Conservation (phyloP, 495 filamentous ascomycete genomes). For the Daldinia vernicosa region DNA sequence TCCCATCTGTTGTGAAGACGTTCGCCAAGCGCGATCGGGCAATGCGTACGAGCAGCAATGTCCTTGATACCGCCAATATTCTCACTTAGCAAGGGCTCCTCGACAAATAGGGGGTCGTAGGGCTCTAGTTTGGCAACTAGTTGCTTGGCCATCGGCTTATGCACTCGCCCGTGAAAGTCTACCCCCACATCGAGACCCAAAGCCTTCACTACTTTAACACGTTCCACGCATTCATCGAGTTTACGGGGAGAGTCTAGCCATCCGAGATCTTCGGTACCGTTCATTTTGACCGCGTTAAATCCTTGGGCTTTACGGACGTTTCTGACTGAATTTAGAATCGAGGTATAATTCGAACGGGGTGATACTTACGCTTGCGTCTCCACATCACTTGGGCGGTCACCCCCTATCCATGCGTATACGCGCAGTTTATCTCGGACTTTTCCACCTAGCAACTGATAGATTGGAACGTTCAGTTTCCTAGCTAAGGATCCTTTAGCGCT, state of each 20-base stretch:
- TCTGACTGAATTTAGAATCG: conserved; percentile 40
- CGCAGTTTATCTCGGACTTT: conserved; percentile 77
- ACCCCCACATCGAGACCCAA: conserved; percentile 76
- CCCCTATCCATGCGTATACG: conserved; percentile 90
- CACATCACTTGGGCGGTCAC: conserved; percentile 79
- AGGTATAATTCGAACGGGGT: background rate
- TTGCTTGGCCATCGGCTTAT: conserved; percentile 85
- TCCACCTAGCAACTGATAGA: conserved; percentile 79
- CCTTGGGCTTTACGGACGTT: conserved; percentile 73
- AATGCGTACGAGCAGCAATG: conserved; percentile 66
- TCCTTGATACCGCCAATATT: conserved; percentile 75
- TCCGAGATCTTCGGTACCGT: conserved; percentile 79
- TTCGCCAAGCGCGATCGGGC: conserved; percentile 80
- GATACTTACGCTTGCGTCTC: conserved; percentile 65
- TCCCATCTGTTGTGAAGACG: conserved; percentile 80
- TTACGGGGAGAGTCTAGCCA: conserved; percentile 79
- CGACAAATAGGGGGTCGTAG: conserved; percentile 78
- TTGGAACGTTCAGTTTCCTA: conserved; percentile 69
- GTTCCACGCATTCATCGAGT: conserved; percentile 71
- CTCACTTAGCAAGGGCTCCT: conserved; percentile 79
- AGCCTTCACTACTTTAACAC: conserved; percentile 73
- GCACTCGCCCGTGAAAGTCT: conserved; percentile 81
- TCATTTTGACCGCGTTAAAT: conserved; percentile 82
- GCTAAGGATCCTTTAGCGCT: conserved; percentile 40
- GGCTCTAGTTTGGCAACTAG: conserved; percentile 75